Conservation (phyloP, 768 basidiomycete species). For the Russula sp. region DNA sequence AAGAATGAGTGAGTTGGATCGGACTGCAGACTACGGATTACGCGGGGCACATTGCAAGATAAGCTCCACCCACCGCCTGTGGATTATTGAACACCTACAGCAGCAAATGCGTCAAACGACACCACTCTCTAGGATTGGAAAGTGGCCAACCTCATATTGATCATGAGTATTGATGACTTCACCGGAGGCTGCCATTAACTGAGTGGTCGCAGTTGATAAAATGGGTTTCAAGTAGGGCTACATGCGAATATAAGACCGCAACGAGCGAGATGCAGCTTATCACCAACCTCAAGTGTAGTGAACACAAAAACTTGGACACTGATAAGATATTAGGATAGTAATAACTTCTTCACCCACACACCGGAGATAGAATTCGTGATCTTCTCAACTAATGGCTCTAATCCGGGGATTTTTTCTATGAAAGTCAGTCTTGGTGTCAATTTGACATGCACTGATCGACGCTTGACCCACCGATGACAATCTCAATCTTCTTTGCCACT, state of each 20-base stretch:
- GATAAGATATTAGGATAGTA: neutral
- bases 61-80: constrained; percentile 49
- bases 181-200: constrained; percentile 54
- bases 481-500: constrained; percentile 74
- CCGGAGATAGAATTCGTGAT: constrained; percentile 65
- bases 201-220: constrained; percentile 58
- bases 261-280: neutral
- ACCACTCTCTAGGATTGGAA: neutral
- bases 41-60: neutral
- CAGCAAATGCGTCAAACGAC: neutral
- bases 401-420: constrained; percentile 76
- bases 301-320: constrained; percentile 59
- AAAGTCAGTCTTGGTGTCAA: neutral
- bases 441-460: neutral
- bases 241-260: neutral
- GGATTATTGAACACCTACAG: constrained; percentile 70
- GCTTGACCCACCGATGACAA: constrained; percentile 51
- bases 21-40: constrained; percentile 36
- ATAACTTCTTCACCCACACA: constrained; percentile 18
- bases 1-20: constrained; percentile 87
- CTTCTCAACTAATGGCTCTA: constrained; percentile 68
- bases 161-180: constrained; percentile 76
- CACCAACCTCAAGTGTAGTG: constrained; percentile 68
- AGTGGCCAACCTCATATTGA: constrained; percentile 60
- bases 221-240: constrained; percentile 79